Evolutionary conservation across 2,329 filamentous ascomycete species (phyloP), one percentile per base, ranked within the genome.

Genomic region (Akanthomyces uredinophilus): DNA sequence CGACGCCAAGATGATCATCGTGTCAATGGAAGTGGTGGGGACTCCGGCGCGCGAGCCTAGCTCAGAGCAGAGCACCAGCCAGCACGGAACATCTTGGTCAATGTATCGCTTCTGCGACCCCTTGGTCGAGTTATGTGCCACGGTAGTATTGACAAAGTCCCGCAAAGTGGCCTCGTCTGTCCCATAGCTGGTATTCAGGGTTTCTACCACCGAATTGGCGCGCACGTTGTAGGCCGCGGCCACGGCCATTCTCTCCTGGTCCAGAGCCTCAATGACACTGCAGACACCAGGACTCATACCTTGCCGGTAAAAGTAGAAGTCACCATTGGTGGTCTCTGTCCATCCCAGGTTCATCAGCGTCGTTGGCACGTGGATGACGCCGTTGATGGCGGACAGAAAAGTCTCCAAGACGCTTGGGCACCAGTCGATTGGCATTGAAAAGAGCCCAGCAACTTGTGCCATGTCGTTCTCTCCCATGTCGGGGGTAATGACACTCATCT

Each of bases 261-360:
- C 60, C 16, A 49, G 14, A 0, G 60, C 60, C n/a, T 65, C 59
- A 39, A 64, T 64, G 50, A 64, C 50, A 52, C 46, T 60, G 46
- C 64, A 64, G 13, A 65, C 63, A 10, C 63, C 60, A 3, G 55
- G 22, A 46, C 64, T 61, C 64, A 65, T 65, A 2, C 64, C 64
- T 43, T 65, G 62, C 10, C 63, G 59, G 60, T 65, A 65, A 32
- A 64, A 64, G 60, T 57, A 64, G 22, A 65, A 65, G 60, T 64
- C 63, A 10, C 64, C 63, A 46, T 60, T 51, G 22, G 64, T 65
- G 2, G 62, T 62, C 44, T 65, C 64, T 18, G 62, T 63, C 64
- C 64, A 65, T 22, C 64, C 62, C 16, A 65, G 46, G 41, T 64
- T 65, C 59, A 65, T 54, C 20, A 65, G 49, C 2, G 63, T 53